These are phyloP conservation scores for Allomyces javanicus DNA, from an alignment of 192 early-diverging fungal species.

Conservation along the genomic window DNA sequence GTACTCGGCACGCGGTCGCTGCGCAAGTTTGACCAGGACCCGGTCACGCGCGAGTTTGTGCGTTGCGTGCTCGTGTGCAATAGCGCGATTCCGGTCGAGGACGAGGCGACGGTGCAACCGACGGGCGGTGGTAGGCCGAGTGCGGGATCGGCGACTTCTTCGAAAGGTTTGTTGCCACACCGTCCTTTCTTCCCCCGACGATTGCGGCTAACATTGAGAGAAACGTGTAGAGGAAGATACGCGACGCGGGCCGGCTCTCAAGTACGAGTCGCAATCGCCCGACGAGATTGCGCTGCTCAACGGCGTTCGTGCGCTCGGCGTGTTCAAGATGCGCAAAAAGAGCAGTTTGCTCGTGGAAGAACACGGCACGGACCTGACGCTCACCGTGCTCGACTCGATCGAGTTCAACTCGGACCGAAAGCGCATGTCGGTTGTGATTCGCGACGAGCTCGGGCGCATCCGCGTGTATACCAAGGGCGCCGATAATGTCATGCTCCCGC, in stretches of 20 bases:
- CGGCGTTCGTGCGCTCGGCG: not conserved
- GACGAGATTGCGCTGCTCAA: not conserved
- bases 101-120: constrained; percentile 80
- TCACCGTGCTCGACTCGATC: constrained; percentile 52
- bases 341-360: constrained; percentile 1
- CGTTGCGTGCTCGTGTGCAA: not conserved
- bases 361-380: constrained; percentile 8
- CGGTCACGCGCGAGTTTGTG: not conserved
- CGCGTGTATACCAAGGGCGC: constrained; percentile 59
- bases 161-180: no score
- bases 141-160: no score
- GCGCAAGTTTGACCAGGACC: not conserved
- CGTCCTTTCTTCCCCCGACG: no score
- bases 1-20: not conserved
- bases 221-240: no score
- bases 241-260: not conserved
- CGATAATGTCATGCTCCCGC: constrained; percentile 4
- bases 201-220: no score
- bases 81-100: not conserved
- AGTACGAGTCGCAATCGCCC: constrained; percentile 4
- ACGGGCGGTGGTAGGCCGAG: constrained; percentile 34
- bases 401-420: constrained; percentile 91
- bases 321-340: not conserved
- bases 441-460: constrained; percentile 50
- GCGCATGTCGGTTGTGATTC: constrained; percentile 71